A percentile compares a stretch with the other conserved stretches of the same genome.
phyloP scores from a whole-genome alignment of 83 land plant species.

The Picea engelmannii region DNA sequence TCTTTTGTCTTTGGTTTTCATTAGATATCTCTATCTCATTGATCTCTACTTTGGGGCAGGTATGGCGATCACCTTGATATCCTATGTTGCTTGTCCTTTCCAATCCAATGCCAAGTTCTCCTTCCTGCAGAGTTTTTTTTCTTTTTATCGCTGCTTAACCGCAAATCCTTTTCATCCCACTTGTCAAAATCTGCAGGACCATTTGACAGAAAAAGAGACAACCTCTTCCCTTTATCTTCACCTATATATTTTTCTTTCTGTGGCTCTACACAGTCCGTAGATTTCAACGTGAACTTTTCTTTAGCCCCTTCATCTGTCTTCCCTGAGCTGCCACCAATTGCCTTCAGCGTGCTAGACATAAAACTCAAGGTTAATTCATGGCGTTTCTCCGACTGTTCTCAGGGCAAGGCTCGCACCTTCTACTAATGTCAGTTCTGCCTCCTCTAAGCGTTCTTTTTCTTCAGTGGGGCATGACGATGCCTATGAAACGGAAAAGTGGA shows the following conservation, averaged over 20 bases:
- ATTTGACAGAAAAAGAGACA: constrained; percentile 11
- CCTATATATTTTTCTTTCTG: neutral
- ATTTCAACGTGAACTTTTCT: neutral
- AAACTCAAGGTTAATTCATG: constrained; percentile 12
- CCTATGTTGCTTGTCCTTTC: neutral
- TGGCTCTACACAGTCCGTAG: neutral
- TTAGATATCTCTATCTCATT: neutral
- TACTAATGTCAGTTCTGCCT: too few relatives aligned
- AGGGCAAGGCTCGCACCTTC: too few relatives aligned
- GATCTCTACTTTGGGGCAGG: neutral
- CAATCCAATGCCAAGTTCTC: neutral
- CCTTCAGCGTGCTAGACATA: too few relatives aligned
- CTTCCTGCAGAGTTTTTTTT: neutral
- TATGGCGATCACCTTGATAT: neutral
- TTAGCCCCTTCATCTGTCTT: constrained; percentile 9
- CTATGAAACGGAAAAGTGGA: too few relatives aligned
- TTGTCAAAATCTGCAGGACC: neutral
- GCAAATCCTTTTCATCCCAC: constrained; percentile 12
- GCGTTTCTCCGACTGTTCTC: neutral
- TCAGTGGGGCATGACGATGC: too few relatives aligned
- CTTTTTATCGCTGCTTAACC: neutral
- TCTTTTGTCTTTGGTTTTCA: constrained; percentile 25
- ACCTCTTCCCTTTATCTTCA: neutral
- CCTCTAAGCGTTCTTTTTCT: too few relatives aligned
- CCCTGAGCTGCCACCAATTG: neutral